Evolutionary conservation across 2,329 filamentous ascomycete species (phyloP).

Genomic region (Fusarium sp.): DNA sequence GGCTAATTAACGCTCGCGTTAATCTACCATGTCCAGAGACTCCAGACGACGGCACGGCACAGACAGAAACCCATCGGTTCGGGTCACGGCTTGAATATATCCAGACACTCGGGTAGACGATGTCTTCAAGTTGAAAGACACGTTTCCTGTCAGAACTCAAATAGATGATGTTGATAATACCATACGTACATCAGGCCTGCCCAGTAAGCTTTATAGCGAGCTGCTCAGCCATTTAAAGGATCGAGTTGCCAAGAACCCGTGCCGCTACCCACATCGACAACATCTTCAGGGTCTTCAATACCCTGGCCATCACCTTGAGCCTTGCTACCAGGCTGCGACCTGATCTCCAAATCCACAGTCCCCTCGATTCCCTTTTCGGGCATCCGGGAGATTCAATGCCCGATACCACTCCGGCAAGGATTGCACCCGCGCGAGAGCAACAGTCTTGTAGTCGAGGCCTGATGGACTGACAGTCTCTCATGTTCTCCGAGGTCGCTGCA

Average conservation of each 20-base stretch:
- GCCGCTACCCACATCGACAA: not conserved
- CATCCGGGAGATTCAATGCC: slow-evolving; percentile 6
- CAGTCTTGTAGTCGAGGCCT: not conserved
- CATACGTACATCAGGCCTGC: not conserved
- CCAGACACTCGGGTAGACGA: not conserved
- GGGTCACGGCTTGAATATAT: not conserved
- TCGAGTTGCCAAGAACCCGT: not conserved
- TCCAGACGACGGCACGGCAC: slow-evolving; percentile 1
- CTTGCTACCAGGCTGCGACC: slow-evolving; percentile 7
- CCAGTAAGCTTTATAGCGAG: not conserved
- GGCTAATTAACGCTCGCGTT: slow-evolving; percentile 24
- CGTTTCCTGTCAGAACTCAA: not conserved
- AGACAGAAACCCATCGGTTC: not conserved
- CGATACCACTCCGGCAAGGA: not conserved
- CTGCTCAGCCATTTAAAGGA: not conserved
- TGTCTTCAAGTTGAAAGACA: not conserved
- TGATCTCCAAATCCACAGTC: not conserved
- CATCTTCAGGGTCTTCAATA: slow-evolving; percentile 24
- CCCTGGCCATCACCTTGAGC: slow-evolving; percentile 8
- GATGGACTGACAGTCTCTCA: not conserved
- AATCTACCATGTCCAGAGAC: not conserved
- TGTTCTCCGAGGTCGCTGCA: slow-evolving; percentile 13
- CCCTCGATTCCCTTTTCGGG: slow-evolving; percentile 3
- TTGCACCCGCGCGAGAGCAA: not conserved
- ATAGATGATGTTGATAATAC: not conserved